phyloP scores from a whole-genome alignment of 2,329 filamentous ascomycete genomes.

The Seiridium unicorne region DNA sequence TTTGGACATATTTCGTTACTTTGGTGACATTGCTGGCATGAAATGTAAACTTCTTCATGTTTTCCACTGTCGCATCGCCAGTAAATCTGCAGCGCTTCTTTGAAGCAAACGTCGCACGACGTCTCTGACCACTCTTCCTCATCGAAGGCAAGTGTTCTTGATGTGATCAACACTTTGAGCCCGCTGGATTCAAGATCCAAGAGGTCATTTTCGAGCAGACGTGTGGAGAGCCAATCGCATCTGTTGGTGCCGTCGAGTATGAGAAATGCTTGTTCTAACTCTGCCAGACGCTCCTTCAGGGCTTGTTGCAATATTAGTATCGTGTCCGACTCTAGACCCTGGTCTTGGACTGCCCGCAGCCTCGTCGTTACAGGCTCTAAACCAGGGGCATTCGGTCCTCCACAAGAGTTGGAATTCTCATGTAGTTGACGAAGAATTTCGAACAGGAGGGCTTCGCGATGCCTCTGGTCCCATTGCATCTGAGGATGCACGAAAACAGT shows the following conservation, averaged over 20 bases:
- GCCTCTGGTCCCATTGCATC: background rate
- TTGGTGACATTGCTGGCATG: background rate
- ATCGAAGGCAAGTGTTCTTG: background rate
- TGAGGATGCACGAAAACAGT: background rate
- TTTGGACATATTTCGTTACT: background rate
- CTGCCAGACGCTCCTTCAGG: background rate
- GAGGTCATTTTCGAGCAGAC: background rate
- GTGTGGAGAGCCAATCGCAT: background rate
- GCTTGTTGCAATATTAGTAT: background rate
- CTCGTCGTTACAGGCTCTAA: no score
- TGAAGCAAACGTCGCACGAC: background rate
- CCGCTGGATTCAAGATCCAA: background rate
- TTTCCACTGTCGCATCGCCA: background rate
- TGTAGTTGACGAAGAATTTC: background rate
- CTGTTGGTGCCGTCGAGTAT: background rate
- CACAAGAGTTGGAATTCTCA: background rate
- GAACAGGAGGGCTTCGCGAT: background rate
- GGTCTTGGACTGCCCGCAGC: no score
- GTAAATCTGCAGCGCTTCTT: background rate
- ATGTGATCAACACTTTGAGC: background rate
- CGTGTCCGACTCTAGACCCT: background rate
- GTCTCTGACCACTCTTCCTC: background rate
- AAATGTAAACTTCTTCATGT: background rate
- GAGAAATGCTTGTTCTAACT: background rate
- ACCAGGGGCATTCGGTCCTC: no score